A percentile compares a stretch with the other conserved stretches of the same genome.
phyloP scores from a whole-genome alignment of 2,329 filamentous ascomycete species.

The Periconia sp. region DNA sequence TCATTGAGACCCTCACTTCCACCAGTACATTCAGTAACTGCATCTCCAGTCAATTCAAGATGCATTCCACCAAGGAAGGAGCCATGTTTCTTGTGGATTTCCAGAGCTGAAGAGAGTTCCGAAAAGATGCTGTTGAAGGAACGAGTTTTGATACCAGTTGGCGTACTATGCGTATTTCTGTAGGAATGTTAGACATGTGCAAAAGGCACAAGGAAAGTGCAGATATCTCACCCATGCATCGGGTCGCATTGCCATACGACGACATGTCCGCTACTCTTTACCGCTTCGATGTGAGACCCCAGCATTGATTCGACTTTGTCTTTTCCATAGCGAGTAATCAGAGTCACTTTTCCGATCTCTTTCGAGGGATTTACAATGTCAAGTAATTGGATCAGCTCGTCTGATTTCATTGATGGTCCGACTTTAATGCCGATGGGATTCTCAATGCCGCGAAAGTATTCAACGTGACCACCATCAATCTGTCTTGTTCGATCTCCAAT shows the following conservation, averaged over 20 bases:
- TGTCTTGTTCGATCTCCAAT: constrained; percentile 96
- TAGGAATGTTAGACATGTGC: background rate
- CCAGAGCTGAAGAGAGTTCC: constrained; percentile 80
- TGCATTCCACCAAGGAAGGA: constrained; percentile 94
- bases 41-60: constrained; percentile 91
- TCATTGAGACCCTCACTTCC: constrained; percentile 86
- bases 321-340: constrained; percentile 94
- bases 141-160: constrained; percentile 83
- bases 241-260: constrained; percentile 99
- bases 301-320: constrained; percentile 73
- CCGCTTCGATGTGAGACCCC: constrained; percentile 82
- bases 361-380: constrained; percentile 79
- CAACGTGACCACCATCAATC: constrained; percentile 88
- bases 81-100: constrained; percentile 79
- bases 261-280: constrained; percentile 72
- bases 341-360: constrained; percentile 89
- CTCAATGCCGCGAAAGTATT: constrained; percentile 94
- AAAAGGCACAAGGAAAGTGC: background rate
- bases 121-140: constrained; percentile 87
- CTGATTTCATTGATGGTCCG: constrained; percentile 76
- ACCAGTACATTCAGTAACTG: constrained; percentile 93
- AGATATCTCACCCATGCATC: constrained; percentile 75
- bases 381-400: constrained; percentile 77
- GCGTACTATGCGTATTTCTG: constrained; percentile 65
- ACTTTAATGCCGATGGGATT: constrained; percentile 98